A percentile compares a stretch with the other conserved stretches of the same genome.
These are phyloP conservation scores for Cladophialophora psammophila DNA, from an alignment of 2,329 filamentous ascomycete genomes.

Conservation along the genomic window DNA sequence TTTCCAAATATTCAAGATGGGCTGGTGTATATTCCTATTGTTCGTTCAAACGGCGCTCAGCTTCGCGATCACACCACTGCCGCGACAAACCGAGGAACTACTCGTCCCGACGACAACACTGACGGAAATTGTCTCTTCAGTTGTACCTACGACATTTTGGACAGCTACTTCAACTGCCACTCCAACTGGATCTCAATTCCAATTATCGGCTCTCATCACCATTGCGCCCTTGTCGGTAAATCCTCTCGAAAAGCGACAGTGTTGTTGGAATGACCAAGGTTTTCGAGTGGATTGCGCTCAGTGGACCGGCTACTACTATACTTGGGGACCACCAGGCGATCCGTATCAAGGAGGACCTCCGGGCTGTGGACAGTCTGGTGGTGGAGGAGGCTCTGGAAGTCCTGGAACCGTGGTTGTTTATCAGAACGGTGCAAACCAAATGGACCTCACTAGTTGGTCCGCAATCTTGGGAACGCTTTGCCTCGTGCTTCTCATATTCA, in stretches of 20 bases:
- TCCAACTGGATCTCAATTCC: slow-evolving; percentile 12
- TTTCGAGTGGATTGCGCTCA: slow-evolving; percentile 41
- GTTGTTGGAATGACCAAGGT: slow-evolving; percentile 41
- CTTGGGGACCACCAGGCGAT: slow-evolving; percentile 40
- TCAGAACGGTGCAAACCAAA: slow-evolving; percentile 17
- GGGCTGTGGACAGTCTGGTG: slow-evolving; percentile 31
- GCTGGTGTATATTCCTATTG: slow-evolving; percentile 23
- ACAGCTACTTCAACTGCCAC: slow-evolving; percentile 24
- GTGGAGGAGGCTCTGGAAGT: slow-evolving; percentile 18
- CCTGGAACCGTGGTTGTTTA: slow-evolving; percentile 32
- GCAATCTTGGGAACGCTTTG: slow-evolving; percentile 24
- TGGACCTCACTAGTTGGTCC: slow-evolving; percentile 25
- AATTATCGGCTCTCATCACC: slow-evolving; percentile 36
- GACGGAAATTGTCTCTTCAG: slow-evolving; percentile 13
- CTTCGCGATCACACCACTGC: slow-evolving; percentile 29
- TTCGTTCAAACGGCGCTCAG: slow-evolving; percentile 23
- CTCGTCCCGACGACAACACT: slow-evolving; percentile 23
- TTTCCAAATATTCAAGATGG: slow-evolving; percentile 24
- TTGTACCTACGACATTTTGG: slow-evolving; percentile 11
- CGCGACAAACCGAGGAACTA: slow-evolving; percentile 18
- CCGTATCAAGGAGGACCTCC: slow-evolving; percentile 37
- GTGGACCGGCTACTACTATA: slow-evolving; percentile 43
- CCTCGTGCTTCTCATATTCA: slow-evolving; percentile 28
- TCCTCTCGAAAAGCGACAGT: slow-evolving; percentile 37
- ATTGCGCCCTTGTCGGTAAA: slow-evolving; percentile 36